Evolutionary conservation across 768 basidiomycete genomes (phyloP).

Genomic region (Mycena polygramma): DNA sequence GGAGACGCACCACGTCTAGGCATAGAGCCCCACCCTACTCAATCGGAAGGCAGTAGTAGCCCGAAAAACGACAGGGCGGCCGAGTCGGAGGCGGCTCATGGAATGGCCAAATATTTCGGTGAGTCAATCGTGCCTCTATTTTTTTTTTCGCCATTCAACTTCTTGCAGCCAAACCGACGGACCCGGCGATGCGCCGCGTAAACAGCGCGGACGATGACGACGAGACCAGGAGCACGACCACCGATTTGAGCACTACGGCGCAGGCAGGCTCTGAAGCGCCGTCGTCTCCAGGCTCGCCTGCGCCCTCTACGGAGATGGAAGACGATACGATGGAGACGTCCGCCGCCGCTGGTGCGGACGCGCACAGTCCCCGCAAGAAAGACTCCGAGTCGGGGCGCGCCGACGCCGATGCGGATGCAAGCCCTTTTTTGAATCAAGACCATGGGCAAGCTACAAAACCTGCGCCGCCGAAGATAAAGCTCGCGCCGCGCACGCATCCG

Average conservation of each 20-base stretch:
- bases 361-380: background rate
- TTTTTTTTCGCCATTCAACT: background rate
- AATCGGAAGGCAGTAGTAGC: too few relatives aligned
- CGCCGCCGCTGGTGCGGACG: background rate
- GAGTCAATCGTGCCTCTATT: too few relatives aligned
- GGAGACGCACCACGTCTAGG: too few relatives aligned
- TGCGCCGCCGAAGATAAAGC: conserved; percentile 4
- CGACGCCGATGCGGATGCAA: background rate
- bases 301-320: background rate
- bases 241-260: conserved; percentile 18
- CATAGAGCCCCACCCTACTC: too few relatives aligned
- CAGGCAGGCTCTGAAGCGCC: conserved; percentile 25
- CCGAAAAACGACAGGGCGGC: too few relatives aligned
- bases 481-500: conserved; percentile 28
- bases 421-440: conserved; percentile 1
- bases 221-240: conserved; percentile 23
- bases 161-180: background rate
- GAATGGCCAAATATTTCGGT: too few relatives aligned
- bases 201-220: conserved; percentile 17
- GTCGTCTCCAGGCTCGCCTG: background rate
- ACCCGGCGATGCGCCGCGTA: background rate
- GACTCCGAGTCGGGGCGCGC: background rate
- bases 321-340: background rate
- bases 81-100: too few relatives aligned
- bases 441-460: background rate